Evolutionary conservation across 768 basidiomycete genomes (phyloP), one percentile per base, ranked within the genome.

Genomic region (Pleurotus cornucopiae): DNA sequence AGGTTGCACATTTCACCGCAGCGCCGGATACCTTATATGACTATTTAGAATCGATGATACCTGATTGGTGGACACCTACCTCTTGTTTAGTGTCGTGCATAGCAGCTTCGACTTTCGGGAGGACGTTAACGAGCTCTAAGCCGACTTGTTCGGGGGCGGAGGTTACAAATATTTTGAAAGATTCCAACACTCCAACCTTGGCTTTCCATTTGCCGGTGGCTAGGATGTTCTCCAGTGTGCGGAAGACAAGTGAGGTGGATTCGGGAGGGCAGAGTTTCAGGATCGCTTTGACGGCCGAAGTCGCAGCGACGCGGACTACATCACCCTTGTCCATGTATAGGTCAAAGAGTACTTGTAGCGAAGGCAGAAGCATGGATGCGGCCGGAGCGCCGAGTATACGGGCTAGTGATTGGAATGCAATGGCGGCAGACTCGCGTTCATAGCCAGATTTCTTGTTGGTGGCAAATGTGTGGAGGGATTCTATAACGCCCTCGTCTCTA

Each of bases 51-150:
- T 34, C 30, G 54, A 57, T 38, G n/a, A 40, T n/a, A 39, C 34
- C 7, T 39, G 6, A 41, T 49, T 30, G 37, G 46, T 14, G 20
- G 52, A 18, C 37, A 68, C 79, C 62, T 44, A 93, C 94, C 82
- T 98, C 96, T 63, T 82, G 72, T 71, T 98, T 98, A 57, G 96
- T 98, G 72, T 98, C 96, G 64, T 96, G 92, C 94, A 98, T 94
- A 4, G 93, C 86, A 37, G 74, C 75, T 67, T 95, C 94, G 11
- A 98, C 85, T 64, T 84, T 87, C 16, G 95, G 95, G 46, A 98
- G 81, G 45, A 91, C 83, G 7, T 76, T 73, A 13, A 84, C 94
- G 38, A 98, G 75, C 65, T 95, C 86, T 30, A 83, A 80, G n/a
- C 92, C 94, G 49, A 97, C 89, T 43, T 79, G 77, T 54, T 88